Evolutionary conservation across 768 basidiomycete genomes (phyloP).

Genomic region (Lyophyllum atratum): DNA sequence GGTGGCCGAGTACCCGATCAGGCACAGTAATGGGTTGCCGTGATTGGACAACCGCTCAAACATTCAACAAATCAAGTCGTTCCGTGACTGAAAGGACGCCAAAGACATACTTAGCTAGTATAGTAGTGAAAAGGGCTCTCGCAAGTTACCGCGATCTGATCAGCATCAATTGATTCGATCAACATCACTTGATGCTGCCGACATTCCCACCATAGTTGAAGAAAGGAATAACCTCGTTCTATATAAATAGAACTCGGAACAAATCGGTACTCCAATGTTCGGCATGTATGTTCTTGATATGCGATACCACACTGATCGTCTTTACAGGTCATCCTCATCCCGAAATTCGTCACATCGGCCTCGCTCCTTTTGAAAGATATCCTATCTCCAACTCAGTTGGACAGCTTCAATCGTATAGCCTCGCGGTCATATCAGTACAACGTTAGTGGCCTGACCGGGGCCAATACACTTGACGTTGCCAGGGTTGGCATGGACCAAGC

Average conservation of each 20-base stretch:
- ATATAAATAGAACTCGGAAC: slow-evolving; percentile 16
- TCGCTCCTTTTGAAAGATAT: slow-evolving; percentile 45
- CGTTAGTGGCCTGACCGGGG: slow-evolving; percentile 47
- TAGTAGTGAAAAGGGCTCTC: too few species aligned
- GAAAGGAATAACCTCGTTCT: too few species aligned
- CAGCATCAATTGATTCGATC: too few species aligned
- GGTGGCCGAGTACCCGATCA: too few species aligned
- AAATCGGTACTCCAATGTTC: slow-evolving; percentile 54
- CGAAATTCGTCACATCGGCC: slow-evolving; percentile 46
- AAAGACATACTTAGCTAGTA: too few species aligned
- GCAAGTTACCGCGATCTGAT: too few species aligned
- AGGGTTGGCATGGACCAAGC: slow-evolving; percentile 61
- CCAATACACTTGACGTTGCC: slow-evolving; percentile 60
- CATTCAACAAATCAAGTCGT: too few species aligned
- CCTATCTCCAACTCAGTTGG: slow-evolving; percentile 33
- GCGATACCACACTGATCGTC: background rate
- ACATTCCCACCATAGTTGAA: too few species aligned
- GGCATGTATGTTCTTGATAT: slow-evolving; percentile 3
- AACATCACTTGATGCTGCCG: too few species aligned
- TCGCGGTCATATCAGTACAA: slow-evolving; percentile 45
- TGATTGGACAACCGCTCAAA: too few species aligned
- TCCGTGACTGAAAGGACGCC: too few species aligned
- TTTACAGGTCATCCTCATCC: slow-evolving; percentile 51
- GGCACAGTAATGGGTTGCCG: too few species aligned
- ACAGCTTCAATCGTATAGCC: slow-evolving; percentile 42